Evolutionary conservation across 306 rosid species (phyloP).

Genomic region (Notholithocarpus densiflorus): DNA sequence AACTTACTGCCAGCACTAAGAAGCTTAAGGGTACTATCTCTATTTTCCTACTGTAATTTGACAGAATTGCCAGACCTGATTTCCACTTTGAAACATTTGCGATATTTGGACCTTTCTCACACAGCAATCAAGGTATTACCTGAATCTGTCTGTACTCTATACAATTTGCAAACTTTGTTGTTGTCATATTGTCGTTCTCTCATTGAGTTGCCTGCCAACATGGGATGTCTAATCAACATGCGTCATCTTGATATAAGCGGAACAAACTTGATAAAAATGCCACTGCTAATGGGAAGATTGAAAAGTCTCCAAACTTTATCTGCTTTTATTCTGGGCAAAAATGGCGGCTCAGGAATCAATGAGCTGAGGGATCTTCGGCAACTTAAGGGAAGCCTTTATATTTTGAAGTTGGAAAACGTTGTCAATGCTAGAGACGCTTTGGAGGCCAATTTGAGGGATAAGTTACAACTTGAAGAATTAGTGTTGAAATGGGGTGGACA

Average conservation of each 20-base stretch:
- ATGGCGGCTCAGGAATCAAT: neutral
- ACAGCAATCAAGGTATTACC: conserved; percentile 11
- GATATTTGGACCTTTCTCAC: conserved; percentile 10
- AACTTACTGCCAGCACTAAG: neutral
- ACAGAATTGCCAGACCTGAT: neutral
- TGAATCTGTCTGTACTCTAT: neutral
- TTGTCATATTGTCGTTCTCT: neutral
- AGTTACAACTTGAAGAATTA: neutral
- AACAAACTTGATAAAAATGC: conserved; percentile 11
- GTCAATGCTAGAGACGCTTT: neutral
- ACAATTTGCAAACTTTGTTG: neutral
- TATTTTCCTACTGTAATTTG: neutral
- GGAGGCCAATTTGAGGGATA: neutral
- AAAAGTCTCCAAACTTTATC: neutral
- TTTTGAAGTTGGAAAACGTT: neutral
- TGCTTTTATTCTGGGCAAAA: neutral
- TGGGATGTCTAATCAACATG: conserved; percentile 3
- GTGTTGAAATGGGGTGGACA: conserved; percentile 8
- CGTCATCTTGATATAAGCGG: neutral
- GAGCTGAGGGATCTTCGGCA: neutral
- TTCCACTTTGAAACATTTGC: neutral
- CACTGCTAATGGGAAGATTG: conserved; percentile 7
- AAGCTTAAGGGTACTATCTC: neutral
- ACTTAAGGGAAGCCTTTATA: too few species aligned
- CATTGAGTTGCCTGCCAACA: neutral